Evolutionary conservation across 345 rosid genomes (phyloP).

Genomic region (Linum lewisii): DNA sequence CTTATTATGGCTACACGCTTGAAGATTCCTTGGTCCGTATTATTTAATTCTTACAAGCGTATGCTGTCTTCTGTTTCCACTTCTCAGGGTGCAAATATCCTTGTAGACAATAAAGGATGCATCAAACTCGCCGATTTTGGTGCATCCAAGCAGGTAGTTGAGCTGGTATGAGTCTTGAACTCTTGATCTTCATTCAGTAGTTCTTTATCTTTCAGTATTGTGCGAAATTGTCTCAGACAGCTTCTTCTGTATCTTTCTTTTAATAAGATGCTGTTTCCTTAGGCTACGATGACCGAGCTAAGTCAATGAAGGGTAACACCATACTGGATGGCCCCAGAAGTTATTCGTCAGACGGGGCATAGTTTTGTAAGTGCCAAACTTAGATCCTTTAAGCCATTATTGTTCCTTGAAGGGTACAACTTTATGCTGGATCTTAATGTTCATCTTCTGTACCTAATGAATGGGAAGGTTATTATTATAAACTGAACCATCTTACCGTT

Average conservation of each 20-base stretch:
- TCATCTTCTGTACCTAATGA: background rate
- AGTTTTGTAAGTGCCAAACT: constrained; percentile 53
- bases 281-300: constrained; percentile 91
- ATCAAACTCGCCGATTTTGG: constrained; percentile 99
- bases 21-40: constrained; percentile 7
- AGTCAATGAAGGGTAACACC: constrained; percentile 98
- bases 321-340: constrained; percentile 98
- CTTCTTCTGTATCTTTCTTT: constrained; percentile 9
- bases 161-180: constrained; percentile 44
- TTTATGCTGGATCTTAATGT: too few species aligned
- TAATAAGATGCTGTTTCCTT: constrained; percentile 17
- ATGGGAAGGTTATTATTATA: constrained; percentile 1
- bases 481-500: constrained; percentile 15
- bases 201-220: background rate
- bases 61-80: background rate
- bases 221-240: constrained; percentile 6
- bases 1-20: constrained; percentile 6
- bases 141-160: constrained; percentile 93
- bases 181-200: background rate
- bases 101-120: constrained; percentile 90
- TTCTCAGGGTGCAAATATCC: constrained; percentile 84
- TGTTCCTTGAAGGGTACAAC: too few species aligned
- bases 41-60: background rate
- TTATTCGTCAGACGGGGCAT: constrained; percentile 93
- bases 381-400: background rate